Base-by-base conservation (phyloP, 2,329 filamentous ascomycete genomes). In the Arthrobotrys musiformis region DNA sequence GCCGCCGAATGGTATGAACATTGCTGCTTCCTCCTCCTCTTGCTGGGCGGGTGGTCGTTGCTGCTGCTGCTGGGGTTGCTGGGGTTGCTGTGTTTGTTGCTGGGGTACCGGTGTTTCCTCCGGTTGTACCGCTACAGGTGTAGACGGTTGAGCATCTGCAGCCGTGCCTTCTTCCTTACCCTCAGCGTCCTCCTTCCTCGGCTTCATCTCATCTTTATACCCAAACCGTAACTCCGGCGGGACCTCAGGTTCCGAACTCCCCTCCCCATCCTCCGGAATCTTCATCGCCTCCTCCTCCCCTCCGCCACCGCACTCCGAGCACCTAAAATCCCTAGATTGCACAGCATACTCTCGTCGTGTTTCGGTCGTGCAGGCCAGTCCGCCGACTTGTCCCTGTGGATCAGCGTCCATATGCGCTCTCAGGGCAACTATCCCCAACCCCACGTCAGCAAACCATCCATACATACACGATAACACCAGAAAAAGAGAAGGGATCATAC, bases 401-500 rank as follows among this genome's bases (percentile, higher is more conserved):
- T 94, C 92, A 2, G 91, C 94, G 83, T 96, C 93, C 93, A 99
- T 98, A 84, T 97, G 97, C 80, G 89, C 91, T 67, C 95, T 86
- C 58, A 98, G 89, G 4, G 89, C 90, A 3, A 89, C 86, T 70
- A 64, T 33, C 24, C 5, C 9, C 35, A 42, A 17, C 6, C 24
- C 33, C 19, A 9, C 40, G n/a, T 70, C 24, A 70, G 35, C 19
- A 11, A 15, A 50, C 19, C 17, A 4, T 4, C 42, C 19, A 4
- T 19, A 46, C 5, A 19, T 9, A 19, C 4, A 42, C 8, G n/a
- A 42, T 15, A 7, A 7, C 2, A 69, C 19, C 24, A 15, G 7
- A 48, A 35, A 46, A 11, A 15, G 17, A 30, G 13, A 9, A 30
- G 89, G 46, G 90, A 88, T 5, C 72, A 54, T 70, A 76, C 72